Base-by-base conservation (phyloP, 768 basidiomycete genomes). In the Hysterangium stoloniferum region DNA sequence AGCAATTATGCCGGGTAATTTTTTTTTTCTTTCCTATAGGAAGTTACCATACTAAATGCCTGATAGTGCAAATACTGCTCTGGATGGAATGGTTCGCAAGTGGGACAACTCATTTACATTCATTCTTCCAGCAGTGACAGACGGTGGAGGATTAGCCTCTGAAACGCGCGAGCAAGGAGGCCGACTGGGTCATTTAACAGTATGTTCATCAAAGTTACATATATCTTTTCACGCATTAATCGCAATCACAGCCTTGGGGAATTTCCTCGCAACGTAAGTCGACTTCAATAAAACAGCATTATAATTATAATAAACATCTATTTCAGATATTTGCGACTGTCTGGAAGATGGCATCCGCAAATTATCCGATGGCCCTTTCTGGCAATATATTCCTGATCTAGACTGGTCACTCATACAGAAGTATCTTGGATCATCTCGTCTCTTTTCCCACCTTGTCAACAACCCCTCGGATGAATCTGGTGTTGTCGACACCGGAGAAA, bases 1-100 rank as follows among this genome's bases (percentile, higher is more conserved):
- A 64, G 67, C 0, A 72, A 70, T 48, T 71, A 71, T 55, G 60
- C 64, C 7, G 59, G 61, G 66, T 69, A 40, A 52, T 35, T 24
- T 52, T 52, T 28, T 32, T 33, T n/a, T n/a, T 20, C 13, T 15
- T 2, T 25, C 28, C 42, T 24, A 17, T 17, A 44, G 15, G 32
- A 0, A 46, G 31, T 11, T 15, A 4, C 13, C 4, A 31, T 11
- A n/a, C 27, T 24, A 17, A 42, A 17, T 31, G 31, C 4, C 28
- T 32, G 17, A 29, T 38, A 17, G 67, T 44, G 68, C 66, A 2
- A 68, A 68, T 45, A 64, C 68, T 1, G 61, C 56, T 22, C 34
- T 70, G 3, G 66, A 67, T 20, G 61, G 56, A 8, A 52, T 61
- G 36, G 55, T 61, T 1, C 47, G 52, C 6, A 27, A 52, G 17